Base-by-base conservation (phyloP, 1,139 yeast genomes). In the Nakaseomyces kungkrabaensis region DNA sequence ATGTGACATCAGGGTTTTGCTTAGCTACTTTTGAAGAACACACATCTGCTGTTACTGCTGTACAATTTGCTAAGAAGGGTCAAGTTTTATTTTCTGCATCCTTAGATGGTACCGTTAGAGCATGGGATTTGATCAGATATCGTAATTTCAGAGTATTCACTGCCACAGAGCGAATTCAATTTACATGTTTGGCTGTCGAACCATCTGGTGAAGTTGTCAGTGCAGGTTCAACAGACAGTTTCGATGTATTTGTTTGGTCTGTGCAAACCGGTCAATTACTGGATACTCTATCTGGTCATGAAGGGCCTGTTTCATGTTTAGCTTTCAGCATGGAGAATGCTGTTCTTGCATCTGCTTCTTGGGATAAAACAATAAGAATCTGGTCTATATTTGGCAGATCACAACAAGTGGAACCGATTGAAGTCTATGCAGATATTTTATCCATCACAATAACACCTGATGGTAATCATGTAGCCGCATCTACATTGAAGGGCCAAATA, bases 141-240 rank as follows among this genome's bases (percentile, higher is more conserved):
- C 80, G 99, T 67, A 92, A 94, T 62, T 92, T 92, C 72, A 77
- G 97, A 59, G 88, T 96, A 0, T 90, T 90, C 65, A 89, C 97
- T 0, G 95, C 97, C 0, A 80, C 96, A 1, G 83, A 83, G 56
- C 76, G 98, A 61, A 75, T 90, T 34, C 97, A 89, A 63, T 92
- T 90, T 69, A 83, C 82, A 45, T 81, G 90, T 51, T 72, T 92
- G 56, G 98, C 97, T 0, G 95, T 89, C 43, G 99, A 92, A 65
- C 97, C 97, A 32, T 85, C 96, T 66, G 98, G 97, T 29, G 98
- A 94, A 68, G 82, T 94, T 49, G 92, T 94, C 6, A 90, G 94
- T 62, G 98, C 97, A 1, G 97, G 97, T 2, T 86, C 97, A 4
- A 75, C 83, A 48, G 97, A 90, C 63, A 85, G 84, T 54, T 92